Conservation (phyloP, 805 yeast genomes). For the Pichia phayaonensis region DNA sequence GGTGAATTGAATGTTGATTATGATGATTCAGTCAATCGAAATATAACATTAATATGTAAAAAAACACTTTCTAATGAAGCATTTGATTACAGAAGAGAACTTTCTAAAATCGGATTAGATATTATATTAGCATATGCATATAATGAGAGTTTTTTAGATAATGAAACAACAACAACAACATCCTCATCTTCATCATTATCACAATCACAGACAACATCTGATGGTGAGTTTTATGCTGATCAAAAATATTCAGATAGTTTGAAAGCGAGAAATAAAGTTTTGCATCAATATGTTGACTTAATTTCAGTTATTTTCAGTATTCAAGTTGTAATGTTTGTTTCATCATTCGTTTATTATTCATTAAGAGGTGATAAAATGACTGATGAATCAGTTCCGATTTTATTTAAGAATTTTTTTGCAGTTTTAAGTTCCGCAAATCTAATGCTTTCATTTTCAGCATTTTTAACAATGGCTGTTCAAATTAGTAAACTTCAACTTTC, state of each 20-base stretch:
- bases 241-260: constrained; percentile 21
- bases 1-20: background rate
- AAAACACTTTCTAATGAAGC: constrained; percentile 18
- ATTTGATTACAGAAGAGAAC: constrained; percentile 39
- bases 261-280: constrained; percentile 11
- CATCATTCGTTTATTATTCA: constrained; percentile 32
- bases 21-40: background rate
- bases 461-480: constrained; percentile 18
- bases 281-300: background rate
- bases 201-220: background rate
- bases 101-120: constrained; percentile 34
- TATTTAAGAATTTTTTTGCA: constrained; percentile 32
- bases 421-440: constrained; percentile 30
- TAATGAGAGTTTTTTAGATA: constrained; percentile 1
- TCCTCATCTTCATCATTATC: constrained; percentile 12
- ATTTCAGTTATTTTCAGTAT: constrained; percentile 16
- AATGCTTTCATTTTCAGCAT: constrained; percentile 26
- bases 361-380: constrained; percentile 29
- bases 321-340: constrained; percentile 26
- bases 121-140: constrained; percentile 44
- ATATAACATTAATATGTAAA: constrained; percentile 15
- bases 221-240: constrained; percentile 13
- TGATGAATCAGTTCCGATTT: constrained; percentile 26
- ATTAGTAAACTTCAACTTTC: constrained; percentile 20
- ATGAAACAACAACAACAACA: background rate